Evolutionary conservation across 2,329 filamentous ascomycete species (phyloP).

Genomic region (Neurospora sp.): DNA sequence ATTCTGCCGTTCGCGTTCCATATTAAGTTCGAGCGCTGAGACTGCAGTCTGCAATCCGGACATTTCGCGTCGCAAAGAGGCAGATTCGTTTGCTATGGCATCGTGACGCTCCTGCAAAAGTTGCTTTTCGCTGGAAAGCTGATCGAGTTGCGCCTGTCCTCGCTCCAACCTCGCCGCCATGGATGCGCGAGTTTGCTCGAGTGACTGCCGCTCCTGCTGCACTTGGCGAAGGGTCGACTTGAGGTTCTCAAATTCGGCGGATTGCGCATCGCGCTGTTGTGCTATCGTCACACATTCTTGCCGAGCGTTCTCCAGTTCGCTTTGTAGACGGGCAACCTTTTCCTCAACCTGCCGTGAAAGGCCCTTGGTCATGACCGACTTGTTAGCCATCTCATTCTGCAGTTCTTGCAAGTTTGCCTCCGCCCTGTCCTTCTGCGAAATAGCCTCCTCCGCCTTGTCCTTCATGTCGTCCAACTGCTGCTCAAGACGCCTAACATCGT

Average conservation of each 20-base stretch:
- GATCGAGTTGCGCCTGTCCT: slow-evolving; percentile 48
- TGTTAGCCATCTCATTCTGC: slow-evolving; percentile 69
- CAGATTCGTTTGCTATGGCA: slow-evolving; percentile 54
- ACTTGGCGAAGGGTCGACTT: slow-evolving; percentile 33
- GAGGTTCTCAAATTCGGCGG: slow-evolving; percentile 36
- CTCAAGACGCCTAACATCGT: slow-evolving; percentile 42
- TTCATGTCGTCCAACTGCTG: slow-evolving; percentile 44
- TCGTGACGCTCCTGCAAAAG: slow-evolving; percentile 61
- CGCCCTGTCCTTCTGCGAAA: slow-evolving; percentile 44
- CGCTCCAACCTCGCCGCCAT: slow-evolving; percentile 42
- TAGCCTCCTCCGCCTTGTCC: slow-evolving; percentile 42
- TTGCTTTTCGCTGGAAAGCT: slow-evolving; percentile 55
- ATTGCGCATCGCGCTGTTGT: slow-evolving; percentile 36
- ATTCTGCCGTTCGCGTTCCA: slow-evolving; percentile 46
- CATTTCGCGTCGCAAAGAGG: slow-evolving; percentile 56
- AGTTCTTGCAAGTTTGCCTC: slow-evolving; percentile 53
- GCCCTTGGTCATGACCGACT: slow-evolving; percentile 66
- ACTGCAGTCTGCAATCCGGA: slow-evolving; percentile 36
- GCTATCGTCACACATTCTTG: slow-evolving; percentile 42
- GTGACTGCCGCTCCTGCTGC: slow-evolving; percentile 32
- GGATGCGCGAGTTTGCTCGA: slow-evolving; percentile 26
- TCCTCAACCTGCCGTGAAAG: slow-evolving; percentile 67
- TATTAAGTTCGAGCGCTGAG: slow-evolving; percentile 35
- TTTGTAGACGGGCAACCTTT: slow-evolving; percentile 54
- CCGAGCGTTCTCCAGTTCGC: slow-evolving; percentile 48